phyloP scores from a whole-genome alignment of 768 basidiomycete genomes.

The Leucocoprinus sp. region DNA sequence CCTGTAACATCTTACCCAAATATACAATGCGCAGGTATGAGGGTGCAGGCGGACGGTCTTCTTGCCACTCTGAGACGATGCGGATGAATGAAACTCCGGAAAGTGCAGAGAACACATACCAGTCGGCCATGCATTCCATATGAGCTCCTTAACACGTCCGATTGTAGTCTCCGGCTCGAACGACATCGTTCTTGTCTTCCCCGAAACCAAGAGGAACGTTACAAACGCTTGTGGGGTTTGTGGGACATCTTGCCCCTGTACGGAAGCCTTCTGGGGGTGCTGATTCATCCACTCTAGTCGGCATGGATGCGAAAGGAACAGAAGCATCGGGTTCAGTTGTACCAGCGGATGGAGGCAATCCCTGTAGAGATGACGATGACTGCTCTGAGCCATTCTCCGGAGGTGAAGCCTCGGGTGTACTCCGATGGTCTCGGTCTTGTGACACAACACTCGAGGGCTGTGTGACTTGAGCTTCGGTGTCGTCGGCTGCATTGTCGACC shows the following conservation, averaged over 20 bases:
- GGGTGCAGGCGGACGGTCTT: constrained; percentile 70
- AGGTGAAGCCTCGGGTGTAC: constrained; percentile 1
- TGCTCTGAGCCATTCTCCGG: background rate
- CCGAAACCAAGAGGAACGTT: constrained; percentile 68
- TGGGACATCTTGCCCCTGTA: constrained; percentile 28
- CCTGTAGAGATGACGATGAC: background rate
- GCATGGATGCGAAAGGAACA: constrained; percentile 17
- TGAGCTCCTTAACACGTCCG: constrained; percentile 74
- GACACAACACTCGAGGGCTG: constrained; percentile 17
- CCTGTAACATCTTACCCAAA: constrained; percentile 74
- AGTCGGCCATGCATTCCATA: constrained; percentile 76
- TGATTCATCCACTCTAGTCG: constrained; percentile 8
- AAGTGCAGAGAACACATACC: constrained; percentile 32
- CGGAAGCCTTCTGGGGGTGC: constrained; percentile 6
- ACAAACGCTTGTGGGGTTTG: constrained; percentile 57
- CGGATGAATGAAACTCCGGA: background rate
- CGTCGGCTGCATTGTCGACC: constrained; percentile 30
- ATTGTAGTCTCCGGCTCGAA: constrained; percentile 72
- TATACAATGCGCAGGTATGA: constrained; percentile 70
- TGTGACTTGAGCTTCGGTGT: constrained; percentile 6
- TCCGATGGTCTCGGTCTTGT: constrained; percentile 13
- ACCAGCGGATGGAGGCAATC: background rate
- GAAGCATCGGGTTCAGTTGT: constrained; percentile 4
- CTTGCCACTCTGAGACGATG: constrained; percentile 55
- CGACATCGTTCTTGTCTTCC: constrained; percentile 56